phyloP scores from a whole-genome alignment of 2,329 filamentous ascomycete genomes.

The Hymenoscyphus albidus region DNA sequence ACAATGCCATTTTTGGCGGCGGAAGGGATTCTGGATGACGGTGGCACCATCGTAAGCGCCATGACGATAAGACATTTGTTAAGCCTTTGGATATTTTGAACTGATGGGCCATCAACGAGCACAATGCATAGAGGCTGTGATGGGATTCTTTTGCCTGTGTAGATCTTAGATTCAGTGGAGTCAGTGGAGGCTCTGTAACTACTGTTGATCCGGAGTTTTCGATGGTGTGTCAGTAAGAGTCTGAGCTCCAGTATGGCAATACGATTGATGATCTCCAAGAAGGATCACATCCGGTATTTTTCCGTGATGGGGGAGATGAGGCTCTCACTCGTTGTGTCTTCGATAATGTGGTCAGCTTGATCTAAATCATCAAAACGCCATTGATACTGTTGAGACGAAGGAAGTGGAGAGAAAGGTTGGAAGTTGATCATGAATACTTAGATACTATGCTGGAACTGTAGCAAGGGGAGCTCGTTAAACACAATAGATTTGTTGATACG shows the following conservation, averaged over 20 bases:
- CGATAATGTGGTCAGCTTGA: background rate
- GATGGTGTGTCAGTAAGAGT: background rate
- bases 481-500: background rate
- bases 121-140: background rate
- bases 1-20: background rate
- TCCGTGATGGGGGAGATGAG: background rate
- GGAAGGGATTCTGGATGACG: background rate
- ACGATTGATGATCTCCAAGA: background rate
- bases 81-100: background rate
- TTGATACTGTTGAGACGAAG: background rate
- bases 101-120: background rate
- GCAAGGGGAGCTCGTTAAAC: background rate
- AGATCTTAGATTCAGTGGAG: background rate
- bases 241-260: background rate
- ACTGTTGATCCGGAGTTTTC: background rate
- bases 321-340: constrained; percentile 1
- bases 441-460: background rate
- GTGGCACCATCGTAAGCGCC: background rate
- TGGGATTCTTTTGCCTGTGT: background rate
- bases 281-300: too few species aligned
- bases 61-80: background rate
- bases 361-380: background rate
- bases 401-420: background rate
- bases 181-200: background rate
- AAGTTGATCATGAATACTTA: background rate